Percentiles rank a stretch among this genome's conserved stretches.
phyloP scores from a whole-genome alignment of 441 rosid species.

The Flueggea neowawraea region DNA sequence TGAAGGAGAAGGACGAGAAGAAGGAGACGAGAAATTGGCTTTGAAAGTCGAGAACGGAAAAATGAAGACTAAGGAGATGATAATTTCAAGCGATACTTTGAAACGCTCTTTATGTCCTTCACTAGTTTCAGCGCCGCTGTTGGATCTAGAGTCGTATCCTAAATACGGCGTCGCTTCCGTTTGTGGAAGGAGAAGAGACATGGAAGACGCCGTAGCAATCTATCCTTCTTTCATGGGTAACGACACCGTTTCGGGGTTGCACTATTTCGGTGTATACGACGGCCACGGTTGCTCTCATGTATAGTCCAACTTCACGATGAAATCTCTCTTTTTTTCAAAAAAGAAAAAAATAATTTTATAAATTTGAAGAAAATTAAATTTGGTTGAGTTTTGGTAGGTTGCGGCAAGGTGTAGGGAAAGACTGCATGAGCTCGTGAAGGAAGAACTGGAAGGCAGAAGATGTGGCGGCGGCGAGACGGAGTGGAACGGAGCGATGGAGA shows the following conservation, averaged over 20 bases:
- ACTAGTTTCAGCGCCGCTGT: slow-evolving; percentile 4
- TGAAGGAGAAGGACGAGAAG: slow-evolving; percentile 8
- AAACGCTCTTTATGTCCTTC: slow-evolving; percentile 1
- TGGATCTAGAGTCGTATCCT: slow-evolving; percentile 25
- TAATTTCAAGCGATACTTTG: slow-evolving; percentile 15
- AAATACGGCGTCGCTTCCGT: slow-evolving; percentile 74
- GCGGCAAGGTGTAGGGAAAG: slow-evolving; percentile 73
- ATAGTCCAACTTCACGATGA: not conserved
- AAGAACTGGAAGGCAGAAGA: slow-evolving; percentile 26
- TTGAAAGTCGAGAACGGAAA: slow-evolving; percentile 1
- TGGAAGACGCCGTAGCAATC: slow-evolving; percentile 83
- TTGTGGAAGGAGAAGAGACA: slow-evolving; percentile 81
- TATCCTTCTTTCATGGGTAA: slow-evolving; percentile 34
- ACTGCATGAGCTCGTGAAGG: slow-evolving; percentile 63
- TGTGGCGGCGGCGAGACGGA: not conserved
- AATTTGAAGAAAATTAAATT: not conserved
- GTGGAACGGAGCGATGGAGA: slow-evolving; percentile 63
- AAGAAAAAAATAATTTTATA: no score
- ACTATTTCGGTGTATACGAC: slow-evolving; percentile 74
- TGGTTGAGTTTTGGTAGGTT: slow-evolving; percentile 30
- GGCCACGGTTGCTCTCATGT: slow-evolving; percentile 99
- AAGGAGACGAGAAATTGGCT: not conserved
- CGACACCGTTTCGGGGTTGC: slow-evolving; percentile 21
- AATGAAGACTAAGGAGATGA: slow-evolving; percentile 7
- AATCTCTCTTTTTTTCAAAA: not conserved